Percentiles rank a stretch among this genome's conserved stretches.
phyloP scores from a whole-genome alignment of 2,329 filamentous ascomycete genomes.

The Stachybotrys chartarum region DNA sequence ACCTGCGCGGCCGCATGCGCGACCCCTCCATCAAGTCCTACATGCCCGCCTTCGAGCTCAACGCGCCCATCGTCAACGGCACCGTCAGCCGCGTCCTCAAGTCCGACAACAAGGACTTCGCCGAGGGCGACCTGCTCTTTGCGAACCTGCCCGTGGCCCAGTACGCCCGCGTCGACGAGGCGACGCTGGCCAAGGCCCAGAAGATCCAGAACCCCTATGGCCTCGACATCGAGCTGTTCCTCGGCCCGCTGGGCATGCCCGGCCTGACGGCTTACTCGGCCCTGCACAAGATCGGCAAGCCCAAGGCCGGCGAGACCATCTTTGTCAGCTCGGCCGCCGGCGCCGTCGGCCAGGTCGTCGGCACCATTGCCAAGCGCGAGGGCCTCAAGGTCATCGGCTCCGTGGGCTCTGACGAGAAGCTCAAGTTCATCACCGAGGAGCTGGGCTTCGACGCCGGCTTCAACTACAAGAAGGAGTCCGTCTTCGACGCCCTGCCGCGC shows the following conservation, averaged over 20 bases:
- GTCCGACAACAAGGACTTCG: conserved; percentile 53
- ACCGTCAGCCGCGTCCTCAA: conserved; percentile 59
- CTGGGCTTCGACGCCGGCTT: conserved; percentile 67
- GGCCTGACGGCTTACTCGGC: conserved; percentile 69
- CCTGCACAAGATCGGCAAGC: conserved; percentile 68
- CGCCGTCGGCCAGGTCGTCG: conserved; percentile 68
- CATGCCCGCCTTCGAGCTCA: conserved; percentile 47
- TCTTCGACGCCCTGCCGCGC: conserved; percentile 54
- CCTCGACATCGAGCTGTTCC: conserved; percentile 53
- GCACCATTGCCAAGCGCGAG: conserved; percentile 69
- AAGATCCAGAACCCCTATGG: conserved; percentile 58
- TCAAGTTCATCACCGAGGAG: conserved; percentile 62
- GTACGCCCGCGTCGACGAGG: conserved; percentile 47
- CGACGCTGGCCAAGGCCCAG: conserved; percentile 31
- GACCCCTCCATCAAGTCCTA: conserved; percentile 52
- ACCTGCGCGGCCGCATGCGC: conserved; percentile 66
- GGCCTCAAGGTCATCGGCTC: conserved; percentile 68
- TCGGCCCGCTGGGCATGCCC: conserved; percentile 69
- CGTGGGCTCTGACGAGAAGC: conserved; percentile 69
- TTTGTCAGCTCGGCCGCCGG: conserved; percentile 70
- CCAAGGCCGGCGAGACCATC: conserved; percentile 70
- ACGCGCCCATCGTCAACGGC: conserved; percentile 52
- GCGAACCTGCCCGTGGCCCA: conserved; percentile 51
- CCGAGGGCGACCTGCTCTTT: conserved; percentile 53
- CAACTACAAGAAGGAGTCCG: conserved; percentile 74